Base-by-base conservation (phyloP, 2,329 filamentous ascomycete genomes). In the Talaromyces sp. region DNA sequence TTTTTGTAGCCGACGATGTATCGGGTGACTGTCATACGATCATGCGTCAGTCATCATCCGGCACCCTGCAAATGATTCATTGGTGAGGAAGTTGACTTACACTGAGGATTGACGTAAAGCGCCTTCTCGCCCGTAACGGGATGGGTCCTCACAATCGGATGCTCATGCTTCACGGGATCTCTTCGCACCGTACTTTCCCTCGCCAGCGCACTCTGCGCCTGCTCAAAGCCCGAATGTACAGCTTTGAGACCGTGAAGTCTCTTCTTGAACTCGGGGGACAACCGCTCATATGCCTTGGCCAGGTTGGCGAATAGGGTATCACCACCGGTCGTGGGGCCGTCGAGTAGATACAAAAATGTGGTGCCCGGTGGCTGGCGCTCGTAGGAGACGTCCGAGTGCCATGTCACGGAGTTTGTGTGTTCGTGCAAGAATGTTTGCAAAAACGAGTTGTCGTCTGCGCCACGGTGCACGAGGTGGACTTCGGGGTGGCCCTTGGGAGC, bases 361-460 rank as follows among this genome's bases (percentile, higher is more conserved):
- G 92, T 97, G 35, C 92, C 92, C 0, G 93, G 92, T 1, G 93
- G 92, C 79, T 97, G 93, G 69, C 86, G 81, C 80, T 97, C 93
- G 74, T 96, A 97, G 0, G 90, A 91, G 1, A 96, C 89, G 70
- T 97, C 93, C 0, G 89, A 91, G 79, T 97, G 93, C 92, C 92
- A 97, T 8, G 91, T 91, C 1, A 96, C 88, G 0, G 89, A 91
- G 78, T 89, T 94, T 3, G 90, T 93, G 24, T 90, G 85, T 56
- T 86, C 86, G 63, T 84, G 79, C 69, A 92, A 88, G 76, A 90
- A 90, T 16, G 47, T 33, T 58, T 85, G 81, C 22, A 85, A 79
- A 22, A 82, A 84, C 2, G 82, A 84, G 7, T 83, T 86, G 70
- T 91, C 89, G 66, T 86, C 80, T 58, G 86, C 89, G 22, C 87